Conservation (phyloP, 306 rosid genomes). For the Boehmeria nivea region DNA sequence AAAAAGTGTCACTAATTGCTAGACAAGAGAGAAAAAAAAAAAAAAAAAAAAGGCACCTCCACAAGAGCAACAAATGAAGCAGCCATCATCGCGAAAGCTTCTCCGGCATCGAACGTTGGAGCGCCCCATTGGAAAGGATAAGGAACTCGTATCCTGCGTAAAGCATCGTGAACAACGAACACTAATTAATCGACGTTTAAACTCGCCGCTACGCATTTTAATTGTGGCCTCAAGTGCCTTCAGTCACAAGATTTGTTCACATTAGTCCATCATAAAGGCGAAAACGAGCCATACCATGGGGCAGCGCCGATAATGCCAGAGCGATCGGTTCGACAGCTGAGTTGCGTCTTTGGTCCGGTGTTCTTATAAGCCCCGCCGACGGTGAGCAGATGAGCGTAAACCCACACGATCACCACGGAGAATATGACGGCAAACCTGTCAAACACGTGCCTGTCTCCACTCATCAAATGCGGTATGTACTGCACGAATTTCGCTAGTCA, state of each 20-base stretch:
- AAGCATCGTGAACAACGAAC: neutral
- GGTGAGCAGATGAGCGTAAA: conserved; percentile 80
- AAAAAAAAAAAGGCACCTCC: conserved; percentile 46
- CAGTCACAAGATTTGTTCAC: too few relatives aligned
- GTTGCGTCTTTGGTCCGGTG: conserved; percentile 43
- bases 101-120: conserved; percentile 95
- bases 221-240: too few relatives aligned
- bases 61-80: conserved; percentile 87
- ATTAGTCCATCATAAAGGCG: neutral
- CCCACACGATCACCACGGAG: conserved; percentile 76
- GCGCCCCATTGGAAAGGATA: conserved; percentile 99
- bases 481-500: conserved; percentile 22
- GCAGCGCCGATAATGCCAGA: conserved; percentile 82
- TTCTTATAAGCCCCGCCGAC: conserved; percentile 86
- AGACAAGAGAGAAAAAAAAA: neutral
- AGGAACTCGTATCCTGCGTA: conserved; percentile 80
- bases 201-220: conserved; percentile 1
- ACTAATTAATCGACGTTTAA: neutral
- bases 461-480: conserved; percentile 77
- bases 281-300: conserved; percentile 57
- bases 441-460: conserved; percentile 45
- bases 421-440: conserved; percentile 83
- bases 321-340: conserved; percentile 85
- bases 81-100: conserved; percentile 98
- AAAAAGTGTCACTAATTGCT: neutral